Percentiles rank a stretch among this genome's conserved stretches.
Evolutionary conservation across 2,329 filamentous ascomycete genomes (phyloP).

Genomic region (Intubia oerlemansii): DNA sequence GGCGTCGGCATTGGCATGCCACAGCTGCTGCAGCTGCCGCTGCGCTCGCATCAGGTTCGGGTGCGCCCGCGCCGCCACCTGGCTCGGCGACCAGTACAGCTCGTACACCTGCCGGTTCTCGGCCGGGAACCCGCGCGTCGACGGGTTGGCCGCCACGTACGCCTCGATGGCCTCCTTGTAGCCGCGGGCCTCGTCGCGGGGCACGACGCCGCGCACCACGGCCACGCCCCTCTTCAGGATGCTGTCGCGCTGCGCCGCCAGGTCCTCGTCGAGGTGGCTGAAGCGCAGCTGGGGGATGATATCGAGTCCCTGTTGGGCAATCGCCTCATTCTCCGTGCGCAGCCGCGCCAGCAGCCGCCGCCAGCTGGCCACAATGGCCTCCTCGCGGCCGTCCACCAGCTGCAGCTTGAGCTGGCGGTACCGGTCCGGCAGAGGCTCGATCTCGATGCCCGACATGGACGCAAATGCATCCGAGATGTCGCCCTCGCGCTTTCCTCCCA

Average conservation of each 20-base stretch:
- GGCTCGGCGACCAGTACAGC: constrained; percentile 52
- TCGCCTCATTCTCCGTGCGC: constrained; percentile 14
- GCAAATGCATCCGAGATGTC: constrained; percentile 42
- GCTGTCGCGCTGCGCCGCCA: constrained; percentile 19
- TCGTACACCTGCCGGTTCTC: constrained; percentile 41
- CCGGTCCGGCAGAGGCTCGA: constrained; percentile 26
- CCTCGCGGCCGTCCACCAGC: constrained; percentile 27
- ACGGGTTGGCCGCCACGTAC: constrained; percentile 43
- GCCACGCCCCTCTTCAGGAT: constrained; percentile 39
- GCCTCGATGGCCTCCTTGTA: constrained; percentile 44
- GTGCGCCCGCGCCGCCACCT: constrained; percentile 44
- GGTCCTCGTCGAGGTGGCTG: constrained; percentile 18
- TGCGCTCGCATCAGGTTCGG: constrained; percentile 41
- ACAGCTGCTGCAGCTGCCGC: constrained; percentile 38
- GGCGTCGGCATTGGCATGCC: constrained; percentile 23
- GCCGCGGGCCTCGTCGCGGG: constrained; percentile 35
- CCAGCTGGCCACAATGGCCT: constrained; percentile 17
- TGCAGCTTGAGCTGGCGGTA: constrained; percentile 34
- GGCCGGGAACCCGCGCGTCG: constrained; percentile 40
- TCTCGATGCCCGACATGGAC: constrained; percentile 28
- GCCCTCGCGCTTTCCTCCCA: constrained; percentile 34
- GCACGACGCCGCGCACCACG: constrained; percentile 44
- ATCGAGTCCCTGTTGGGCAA: constrained; percentile 21
- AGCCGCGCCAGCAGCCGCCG: constrained; percentile 9
- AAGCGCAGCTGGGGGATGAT: constrained; percentile 33